Evolutionary conservation across 1,284 basidiomycete species (phyloP), one percentile per base, ranked within the genome.

Genomic region (Heterobasidion parviporum): DNA sequence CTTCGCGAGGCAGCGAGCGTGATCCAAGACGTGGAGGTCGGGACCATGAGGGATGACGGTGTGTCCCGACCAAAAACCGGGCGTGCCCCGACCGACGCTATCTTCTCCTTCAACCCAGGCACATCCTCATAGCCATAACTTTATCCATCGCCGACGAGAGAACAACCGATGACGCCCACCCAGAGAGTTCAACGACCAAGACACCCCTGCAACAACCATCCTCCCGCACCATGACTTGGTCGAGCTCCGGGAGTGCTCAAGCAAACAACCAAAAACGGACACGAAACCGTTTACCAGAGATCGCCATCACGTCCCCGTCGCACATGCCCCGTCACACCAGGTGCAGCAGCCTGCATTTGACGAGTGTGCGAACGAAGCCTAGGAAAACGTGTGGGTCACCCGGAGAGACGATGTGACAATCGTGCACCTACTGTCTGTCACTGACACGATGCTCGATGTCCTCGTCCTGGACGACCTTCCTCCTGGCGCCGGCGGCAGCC

Each of bases 301-400:
- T 89, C 85, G 56, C 78, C 78, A 34, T 85, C 85, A 63, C 84
- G 82, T 55, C 82, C 78, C 5, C 83, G 78, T 47, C 84, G 82
- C 64, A 81, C 82, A 67, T 85, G 84, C 26, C 78, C 81, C 57
- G 81, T 79, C 56, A 82, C 77, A 62, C 79, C 84, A 58, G 83
- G 80, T 20, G 75, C 70, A 55, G 60, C 63, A 32, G 62, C 65
- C 68, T 89, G 85, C 64, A 82, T 83, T 73, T 89, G 88, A 65
- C 87, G 85, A 61, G 87, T 89, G 74, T 90, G 87, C 59, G 88
- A 90, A 64, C 88, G 87, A 64, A 90, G 82, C 85, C 88, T 89
- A 18, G 8, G 34, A 64, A 46, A 54, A 53, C 45, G 15, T 26
- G 34, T 54, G 12, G 34, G 45, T 10, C 8, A 16, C n/a, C 41